These are phyloP conservation scores for Geoglossum glabrum DNA, from an alignment of 495 filamentous ascomycete genomes.

Conservation along the genomic window DNA sequence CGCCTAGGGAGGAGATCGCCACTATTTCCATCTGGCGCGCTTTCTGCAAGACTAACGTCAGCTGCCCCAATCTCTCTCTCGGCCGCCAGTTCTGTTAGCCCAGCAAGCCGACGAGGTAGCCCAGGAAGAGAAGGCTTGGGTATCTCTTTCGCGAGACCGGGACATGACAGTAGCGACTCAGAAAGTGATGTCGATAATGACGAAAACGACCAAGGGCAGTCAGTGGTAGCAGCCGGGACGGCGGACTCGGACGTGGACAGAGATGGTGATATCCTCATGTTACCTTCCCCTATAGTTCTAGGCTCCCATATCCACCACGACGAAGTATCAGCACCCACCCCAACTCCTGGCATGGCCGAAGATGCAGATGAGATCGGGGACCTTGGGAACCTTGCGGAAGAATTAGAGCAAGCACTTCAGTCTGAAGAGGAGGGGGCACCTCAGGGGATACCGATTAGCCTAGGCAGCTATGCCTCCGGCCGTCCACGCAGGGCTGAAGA, in stretches of 20 bases:
- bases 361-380: constrained; percentile 6
- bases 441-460: not conserved
- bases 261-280: constrained; percentile 3
- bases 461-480: not conserved
- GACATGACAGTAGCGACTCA: not conserved
- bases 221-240: not conserved
- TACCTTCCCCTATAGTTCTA: not conserved
- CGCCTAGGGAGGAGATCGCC: not conserved
- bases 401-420: constrained; percentile 5
- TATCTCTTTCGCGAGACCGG: not conserved
- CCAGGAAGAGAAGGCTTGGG: not conserved
- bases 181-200: constrained; percentile 4
- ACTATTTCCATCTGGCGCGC: not conserved
- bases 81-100: constrained; percentile 7
- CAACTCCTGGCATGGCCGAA: not conserved
- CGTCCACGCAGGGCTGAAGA: not conserved
- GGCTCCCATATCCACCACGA: not conserved
- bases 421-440: not conserved
- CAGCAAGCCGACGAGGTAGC: not conserved
- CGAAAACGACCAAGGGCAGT: not conserved
- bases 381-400: constrained; percentile 3
- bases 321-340: not conserved
- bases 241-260: constrained; percentile 5
- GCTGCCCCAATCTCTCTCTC: constrained; percentile 2
- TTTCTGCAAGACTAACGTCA: not conserved